Evolutionary conservation across 768 basidiomycete genomes (phyloP).

Genomic region (Agaricus sinodeliciosus): DNA sequence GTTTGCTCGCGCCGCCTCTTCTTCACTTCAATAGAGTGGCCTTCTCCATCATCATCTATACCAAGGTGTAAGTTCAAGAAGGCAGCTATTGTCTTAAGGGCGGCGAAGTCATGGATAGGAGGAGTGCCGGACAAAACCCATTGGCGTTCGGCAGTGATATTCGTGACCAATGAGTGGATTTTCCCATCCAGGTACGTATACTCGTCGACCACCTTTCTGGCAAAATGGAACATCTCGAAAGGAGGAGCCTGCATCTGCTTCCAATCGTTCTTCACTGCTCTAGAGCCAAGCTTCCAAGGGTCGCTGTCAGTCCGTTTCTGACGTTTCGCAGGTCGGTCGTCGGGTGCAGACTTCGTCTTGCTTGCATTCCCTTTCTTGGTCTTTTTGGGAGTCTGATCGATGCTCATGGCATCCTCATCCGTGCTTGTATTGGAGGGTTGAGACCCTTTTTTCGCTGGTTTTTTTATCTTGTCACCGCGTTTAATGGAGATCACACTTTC

Average conservation of each 20-base stretch:
- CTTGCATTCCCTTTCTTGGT: constrained; percentile 27
- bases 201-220: constrained; percentile 87
- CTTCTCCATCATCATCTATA: constrained; percentile 83
- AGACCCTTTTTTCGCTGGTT: constrained; percentile 6
- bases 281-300: constrained; percentile 69
- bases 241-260: constrained; percentile 76
- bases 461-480: constrained; percentile 13
- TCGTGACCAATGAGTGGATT: constrained; percentile 70
- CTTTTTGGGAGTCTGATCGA: constrained; percentile 38
- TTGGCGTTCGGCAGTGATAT: constrained; percentile 67
- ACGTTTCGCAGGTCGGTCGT: constrained; percentile 43
- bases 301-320: constrained; percentile 61
- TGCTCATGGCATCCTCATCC: constrained; percentile 47
- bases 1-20: constrained; percentile 82
- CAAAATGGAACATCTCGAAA: constrained; percentile 88
- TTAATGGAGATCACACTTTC: constrained; percentile 7
- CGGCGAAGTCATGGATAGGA: constrained; percentile 84
- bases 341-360: constrained; percentile 27
- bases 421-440: constrained; percentile 21
- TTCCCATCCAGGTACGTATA: constrained; percentile 89
- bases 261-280: constrained; percentile 65
- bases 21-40: constrained; percentile 67
- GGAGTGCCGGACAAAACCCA: constrained; percentile 99
- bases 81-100: constrained; percentile 85
- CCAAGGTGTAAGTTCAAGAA: constrained; percentile 90